A percentile compares a stretch with the other conserved stretches of the same genome.
phyloP scores from a whole-genome alignment of 2,329 filamentous ascomycete genomes.

The Aspergillus pseudonomiae region DNA sequence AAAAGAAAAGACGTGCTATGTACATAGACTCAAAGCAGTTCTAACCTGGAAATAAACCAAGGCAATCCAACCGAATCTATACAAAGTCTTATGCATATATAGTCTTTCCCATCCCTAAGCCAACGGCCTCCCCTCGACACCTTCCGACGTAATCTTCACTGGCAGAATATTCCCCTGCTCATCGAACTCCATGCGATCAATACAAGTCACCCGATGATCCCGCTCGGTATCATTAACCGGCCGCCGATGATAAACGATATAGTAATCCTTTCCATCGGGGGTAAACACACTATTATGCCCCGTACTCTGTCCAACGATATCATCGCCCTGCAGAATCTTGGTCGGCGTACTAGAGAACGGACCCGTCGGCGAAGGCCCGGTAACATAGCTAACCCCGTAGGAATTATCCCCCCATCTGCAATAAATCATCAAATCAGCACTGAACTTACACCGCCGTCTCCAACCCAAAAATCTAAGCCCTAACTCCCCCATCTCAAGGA shows the following conservation, averaged over 20 bases:
- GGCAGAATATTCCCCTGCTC: slow-evolving; percentile 47
- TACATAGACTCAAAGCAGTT: slow-evolving; percentile 1
- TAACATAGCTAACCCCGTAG: slow-evolving; percentile 51
- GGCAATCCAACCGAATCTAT: not conserved
- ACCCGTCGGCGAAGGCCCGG: slow-evolving; percentile 43
- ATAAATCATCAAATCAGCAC: slow-evolving; percentile 2
- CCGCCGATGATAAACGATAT: slow-evolving; percentile 53
- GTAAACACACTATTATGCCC: slow-evolving; percentile 49
- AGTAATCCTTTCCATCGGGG: slow-evolving; percentile 45
- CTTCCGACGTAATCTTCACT: slow-evolving; percentile 43
- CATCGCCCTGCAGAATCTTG: slow-evolving; percentile 40
- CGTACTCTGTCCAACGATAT: slow-evolving; percentile 35
- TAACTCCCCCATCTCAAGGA: not conserved
- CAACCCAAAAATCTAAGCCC: not conserved
- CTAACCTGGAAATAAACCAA: not conserved
- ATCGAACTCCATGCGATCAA: slow-evolving; percentile 54
- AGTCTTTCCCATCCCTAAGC: not conserved
- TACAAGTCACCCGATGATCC: slow-evolving; percentile 52
- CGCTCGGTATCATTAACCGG: slow-evolving; percentile 48
- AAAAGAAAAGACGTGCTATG: not conserved
- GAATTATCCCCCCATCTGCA: slow-evolving; percentile 50
- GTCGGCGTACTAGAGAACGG: slow-evolving; percentile 44
- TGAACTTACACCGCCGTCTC: too few relatives aligned
- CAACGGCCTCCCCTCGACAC: slow-evolving; percentile 27
- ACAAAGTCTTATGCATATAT: not conserved